These are phyloP conservation scores for Xylariales sp. DNA, from an alignment of 2,329 filamentous ascomycete species.

Conservation along the genomic window DNA sequence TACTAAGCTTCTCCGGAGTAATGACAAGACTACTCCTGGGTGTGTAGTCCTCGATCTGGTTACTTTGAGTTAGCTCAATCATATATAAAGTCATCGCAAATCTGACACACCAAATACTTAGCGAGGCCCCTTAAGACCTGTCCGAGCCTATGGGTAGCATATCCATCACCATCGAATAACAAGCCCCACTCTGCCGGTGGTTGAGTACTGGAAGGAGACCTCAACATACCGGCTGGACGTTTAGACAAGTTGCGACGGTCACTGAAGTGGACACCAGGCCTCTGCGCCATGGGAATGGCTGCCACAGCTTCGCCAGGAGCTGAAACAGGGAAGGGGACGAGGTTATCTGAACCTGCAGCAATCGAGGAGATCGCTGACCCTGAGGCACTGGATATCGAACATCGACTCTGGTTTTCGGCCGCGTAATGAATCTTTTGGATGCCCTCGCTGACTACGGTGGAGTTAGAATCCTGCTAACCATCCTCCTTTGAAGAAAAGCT, in stretches of 20 bases:
- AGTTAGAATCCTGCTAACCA: too few relatives aligned
- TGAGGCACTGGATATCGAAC: not conserved
- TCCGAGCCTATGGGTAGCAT: conserved; percentile 62
- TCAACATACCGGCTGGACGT: not conserved
- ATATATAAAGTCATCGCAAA: not conserved
- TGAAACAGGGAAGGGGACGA: not conserved
- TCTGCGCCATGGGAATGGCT: not conserved
- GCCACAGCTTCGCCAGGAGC: not conserved
- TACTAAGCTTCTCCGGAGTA: conserved; percentile 68
- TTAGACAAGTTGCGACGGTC: not conserved
- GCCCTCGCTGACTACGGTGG: not conserved
- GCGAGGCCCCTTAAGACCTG: conserved; percentile 72
- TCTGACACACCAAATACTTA: conserved; percentile 59
- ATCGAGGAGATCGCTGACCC: not conserved
- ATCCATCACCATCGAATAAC: conserved; percentile 64
- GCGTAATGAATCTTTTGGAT: not conserved
- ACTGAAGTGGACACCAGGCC: not conserved
- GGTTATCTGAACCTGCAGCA: not conserved
- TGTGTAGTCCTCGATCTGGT: conserved; percentile 63
- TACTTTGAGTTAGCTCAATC: not conserved
- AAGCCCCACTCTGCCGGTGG: conserved; percentile 57
- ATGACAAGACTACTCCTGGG: conserved; percentile 67
- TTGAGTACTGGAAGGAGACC: not conserved
- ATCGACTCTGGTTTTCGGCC: not conserved
- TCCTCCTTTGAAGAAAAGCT: too few relatives aligned